Conservation (phyloP, 2,329 filamentous ascomycete species). For the Stagonosporopsis vannaccii region DNA sequence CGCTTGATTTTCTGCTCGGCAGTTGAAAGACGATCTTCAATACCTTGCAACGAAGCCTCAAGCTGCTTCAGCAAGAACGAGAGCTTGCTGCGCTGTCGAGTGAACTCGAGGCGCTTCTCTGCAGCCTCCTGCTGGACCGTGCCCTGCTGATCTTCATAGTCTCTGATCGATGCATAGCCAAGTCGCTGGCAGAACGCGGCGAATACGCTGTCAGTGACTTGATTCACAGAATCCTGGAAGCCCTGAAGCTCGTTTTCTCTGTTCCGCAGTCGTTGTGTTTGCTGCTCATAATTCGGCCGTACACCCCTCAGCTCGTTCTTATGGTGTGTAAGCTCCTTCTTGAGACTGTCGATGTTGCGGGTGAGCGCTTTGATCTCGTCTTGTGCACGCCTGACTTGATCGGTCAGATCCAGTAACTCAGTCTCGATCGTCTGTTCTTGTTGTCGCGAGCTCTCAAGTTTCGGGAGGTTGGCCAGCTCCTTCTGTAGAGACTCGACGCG, state of each 20-base stretch:
- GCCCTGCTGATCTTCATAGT: constrained; percentile 93
- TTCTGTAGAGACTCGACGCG: constrained; percentile 77
- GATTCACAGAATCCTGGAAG: constrained; percentile 71
- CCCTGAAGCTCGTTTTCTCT: constrained; percentile 64
- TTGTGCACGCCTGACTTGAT: constrained; percentile 73
- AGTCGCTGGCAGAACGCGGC: constrained; percentile 83
- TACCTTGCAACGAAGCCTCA: constrained; percentile 75
- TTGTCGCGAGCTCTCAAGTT: constrained; percentile 74
- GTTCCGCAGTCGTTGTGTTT: constrained; percentile 71
- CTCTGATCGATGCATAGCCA: constrained; percentile 87
- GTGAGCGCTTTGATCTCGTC: constrained; percentile 81
- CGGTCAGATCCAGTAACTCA: constrained; percentile 80
- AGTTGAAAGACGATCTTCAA: constrained; percentile 71
- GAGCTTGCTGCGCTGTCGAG: constrained; percentile 73
- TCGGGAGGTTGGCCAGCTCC: constrained; percentile 81
- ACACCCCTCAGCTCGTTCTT: constrained; percentile 77
- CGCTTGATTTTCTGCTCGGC: constrained; percentile 72
- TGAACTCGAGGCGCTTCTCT: constrained; percentile 86
- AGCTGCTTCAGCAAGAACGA: constrained; percentile 69
- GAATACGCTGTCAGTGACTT: constrained; percentile 90
- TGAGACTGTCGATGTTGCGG: constrained; percentile 84
- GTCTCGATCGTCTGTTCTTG: constrained; percentile 83
- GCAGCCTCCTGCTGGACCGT: constrained; percentile 89
- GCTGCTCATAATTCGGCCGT: constrained; percentile 78
- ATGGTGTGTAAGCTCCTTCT: constrained; percentile 78